phyloP scores from a whole-genome alignment of 2,329 filamentous ascomycete genomes.

The Zymoseptoria tritici region DNA sequence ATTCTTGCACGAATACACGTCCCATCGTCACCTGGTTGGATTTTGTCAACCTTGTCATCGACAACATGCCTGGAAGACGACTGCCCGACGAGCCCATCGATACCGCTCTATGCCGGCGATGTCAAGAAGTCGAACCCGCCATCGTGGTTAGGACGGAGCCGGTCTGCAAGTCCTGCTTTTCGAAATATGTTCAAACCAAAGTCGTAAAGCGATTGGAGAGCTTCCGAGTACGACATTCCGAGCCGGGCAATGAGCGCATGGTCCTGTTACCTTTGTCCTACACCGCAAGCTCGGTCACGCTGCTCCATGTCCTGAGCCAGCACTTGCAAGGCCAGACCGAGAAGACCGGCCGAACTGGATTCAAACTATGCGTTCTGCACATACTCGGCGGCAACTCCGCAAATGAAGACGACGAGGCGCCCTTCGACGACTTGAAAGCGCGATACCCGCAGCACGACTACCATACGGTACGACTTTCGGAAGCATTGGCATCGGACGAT shows the following conservation, averaged over 20 bases:
- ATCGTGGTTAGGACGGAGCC: conserved; percentile 52
- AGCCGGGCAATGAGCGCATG: conserved; percentile 40
- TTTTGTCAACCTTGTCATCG: not conserved
- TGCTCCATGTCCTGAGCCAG: conserved; percentile 67
- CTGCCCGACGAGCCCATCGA: conserved; percentile 12
- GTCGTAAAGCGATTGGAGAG: conserved; percentile 68
- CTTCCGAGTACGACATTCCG: conserved; percentile 47
- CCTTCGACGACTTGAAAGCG: conserved; percentile 43
- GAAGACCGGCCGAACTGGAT: conserved; percentile 58
- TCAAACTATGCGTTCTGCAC: conserved; percentile 53
- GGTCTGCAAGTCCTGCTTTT: conserved; percentile 66
- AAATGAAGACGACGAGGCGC: conserved; percentile 25
- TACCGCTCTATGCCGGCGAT: conserved; percentile 47
- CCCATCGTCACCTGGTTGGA: not conserved
- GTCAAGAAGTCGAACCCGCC: conserved; percentile 43
- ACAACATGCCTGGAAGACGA: conserved; percentile 22
- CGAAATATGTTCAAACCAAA: conserved; percentile 69
- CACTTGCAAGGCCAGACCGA: conserved; percentile 60
- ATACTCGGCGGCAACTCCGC: conserved; percentile 22
- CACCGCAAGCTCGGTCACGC: conserved; percentile 68
- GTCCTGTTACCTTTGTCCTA: conserved; percentile 76
- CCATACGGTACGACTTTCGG: conserved; percentile 8
- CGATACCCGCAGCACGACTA: conserved; percentile 56
- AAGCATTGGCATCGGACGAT: conserved; percentile 9
- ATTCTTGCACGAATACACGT: not conserved